Base-by-base conservation (phyloP, 75 land plant species). In the Ceratopteris richardii region DNA sequence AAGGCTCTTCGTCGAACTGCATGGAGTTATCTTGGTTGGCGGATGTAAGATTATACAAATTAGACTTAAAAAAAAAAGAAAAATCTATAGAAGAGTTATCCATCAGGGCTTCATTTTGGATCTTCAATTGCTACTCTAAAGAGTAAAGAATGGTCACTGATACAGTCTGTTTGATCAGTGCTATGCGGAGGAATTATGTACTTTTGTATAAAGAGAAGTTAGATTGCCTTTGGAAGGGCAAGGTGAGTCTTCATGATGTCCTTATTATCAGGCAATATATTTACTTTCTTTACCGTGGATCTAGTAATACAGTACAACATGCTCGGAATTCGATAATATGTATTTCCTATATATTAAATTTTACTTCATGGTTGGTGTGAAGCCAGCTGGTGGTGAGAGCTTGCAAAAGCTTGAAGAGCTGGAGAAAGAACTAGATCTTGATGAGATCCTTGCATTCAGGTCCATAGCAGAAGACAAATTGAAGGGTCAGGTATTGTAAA, bases 371-470 rank as follows among this genome's bases (percentile, higher is more conserved):
- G 9, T 33, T 46, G 22, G 50, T 18, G 22, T 46, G 50, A 63
- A 95, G 99, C 65, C 73, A 28, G 70, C 79, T 29, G 73, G 68
- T 28, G 78, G 76, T 58, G 56, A 63, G 51, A 64, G 73, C 44
- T 62, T 82, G 54, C 44, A 37, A 12, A 82, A 84, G 44, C 72
- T 95, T 54, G 88, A 95, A 64, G 72, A 69, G 62, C 75, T 95
- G 71, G 99, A 95, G 74, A 86, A 69, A 58, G 97, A 86, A 26
- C 73, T 73, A 67, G 99, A 90, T 66, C 61, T 90, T 57, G 87
- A 88, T 33, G 91, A 88, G 55, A 95, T 95, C 41, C 63, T 90
- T 22, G 75, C 20, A 54, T 95, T 81, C 44, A 76, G 99, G 58
- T 75, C 84, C 27, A 41, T 68, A 61, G 96, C 99, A 3, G 99